Evolutionary conservation across 2,329 filamentous ascomycete genomes (phyloP).

Genomic region (Pezicula radicicola): DNA sequence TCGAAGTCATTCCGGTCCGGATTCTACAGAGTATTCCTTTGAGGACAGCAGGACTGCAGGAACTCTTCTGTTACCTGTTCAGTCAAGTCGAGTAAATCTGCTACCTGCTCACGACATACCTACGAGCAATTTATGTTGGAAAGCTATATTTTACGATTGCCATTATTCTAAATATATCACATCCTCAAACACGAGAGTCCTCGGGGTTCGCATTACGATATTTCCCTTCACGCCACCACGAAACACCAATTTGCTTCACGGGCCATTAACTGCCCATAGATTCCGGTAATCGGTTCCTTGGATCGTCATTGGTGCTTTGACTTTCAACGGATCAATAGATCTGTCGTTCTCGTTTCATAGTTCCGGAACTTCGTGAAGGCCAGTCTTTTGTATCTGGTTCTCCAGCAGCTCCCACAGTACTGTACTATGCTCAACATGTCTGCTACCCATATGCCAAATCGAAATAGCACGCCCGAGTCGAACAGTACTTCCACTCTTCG

Average conservation of each 20-base stretch:
- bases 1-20: not conserved
- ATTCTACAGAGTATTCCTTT: slow-evolving; percentile 48
- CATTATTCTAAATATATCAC: slow-evolving; percentile 14
- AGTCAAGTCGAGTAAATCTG: slow-evolving; percentile 16
- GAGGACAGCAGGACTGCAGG: slow-evolving; percentile 85
- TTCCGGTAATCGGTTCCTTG: slow-evolving; percentile 9
- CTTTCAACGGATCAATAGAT: slow-evolving; percentile 16
- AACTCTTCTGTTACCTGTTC: slow-evolving; percentile 43
- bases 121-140: slow-evolving; percentile 1
- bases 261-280: slow-evolving; percentile 30
- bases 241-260: slow-evolving; percentile 33
- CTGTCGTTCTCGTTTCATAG: slow-evolving; percentile 25
- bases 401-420: slow-evolving; percentile 19
- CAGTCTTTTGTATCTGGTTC: slow-evolving; percentile 11
- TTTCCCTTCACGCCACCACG: slow-evolving; percentile 24
- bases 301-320: slow-evolving; percentile 18
- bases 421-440: slow-evolving; percentile 57
- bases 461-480: slow-evolving; percentile 95
- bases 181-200: slow-evolving; percentile 10
- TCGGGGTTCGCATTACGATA: slow-evolving; percentile 4
- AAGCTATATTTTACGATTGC: slow-evolving; percentile 19
- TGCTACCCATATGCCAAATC: slow-evolving; percentile 65
- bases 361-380: slow-evolving; percentile 16
- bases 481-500: slow-evolving; percentile 78
- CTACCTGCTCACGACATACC: slow-evolving; percentile 19